Conservation (phyloP, 495 filamentous ascomycete species). For the Darksidea phi region DNA sequence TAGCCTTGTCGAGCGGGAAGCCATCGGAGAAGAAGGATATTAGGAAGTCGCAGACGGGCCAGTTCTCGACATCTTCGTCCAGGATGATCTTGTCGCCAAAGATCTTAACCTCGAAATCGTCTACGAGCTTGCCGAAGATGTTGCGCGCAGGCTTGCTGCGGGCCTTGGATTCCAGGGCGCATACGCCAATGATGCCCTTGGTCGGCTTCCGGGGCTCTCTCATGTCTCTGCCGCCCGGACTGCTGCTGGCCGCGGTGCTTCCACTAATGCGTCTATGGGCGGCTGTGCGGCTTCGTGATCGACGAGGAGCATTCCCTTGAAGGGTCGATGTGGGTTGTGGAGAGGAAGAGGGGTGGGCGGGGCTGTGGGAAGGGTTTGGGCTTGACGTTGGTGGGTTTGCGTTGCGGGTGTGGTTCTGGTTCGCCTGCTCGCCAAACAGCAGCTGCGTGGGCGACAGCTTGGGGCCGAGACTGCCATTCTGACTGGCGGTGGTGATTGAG, state of each 20-base stretch:
- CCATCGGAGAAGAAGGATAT: constrained; percentile 98
- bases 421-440: constrained; percentile 33
- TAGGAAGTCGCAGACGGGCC: constrained; percentile 77
- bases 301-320: constrained; percentile 9
- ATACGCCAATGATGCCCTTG: constrained; percentile 79
- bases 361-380: constrained; percentile 46
- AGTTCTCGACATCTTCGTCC: constrained; percentile 75
- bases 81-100: constrained; percentile 98
- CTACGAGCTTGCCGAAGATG: constrained; percentile 87
- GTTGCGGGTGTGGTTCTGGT: constrained; percentile 39
- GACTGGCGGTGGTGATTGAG: constrained; percentile 55
- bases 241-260: constrained; percentile 73
- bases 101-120: constrained; percentile 92
- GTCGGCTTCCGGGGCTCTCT: constrained; percentile 45
- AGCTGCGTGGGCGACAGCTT: constrained; percentile 40
- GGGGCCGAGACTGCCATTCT: constrained; percentile 38
- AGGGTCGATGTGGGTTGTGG: constrained; percentile 2
- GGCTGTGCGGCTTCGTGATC: constrained; percentile 69
- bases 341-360: constrained; percentile 39
- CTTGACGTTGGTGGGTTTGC: constrained; percentile 33
- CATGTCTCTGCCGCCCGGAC: constrained; percentile 56
- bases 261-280: constrained; percentile 71
- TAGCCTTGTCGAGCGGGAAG: constrained; percentile 95
- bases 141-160: constrained; percentile 94
- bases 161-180: constrained; percentile 92